Evolutionary conservation across 192 early-diverging fungal species (phyloP), one percentile per base, ranked within the genome.

Genomic region (Coemansia sp.): DNA sequence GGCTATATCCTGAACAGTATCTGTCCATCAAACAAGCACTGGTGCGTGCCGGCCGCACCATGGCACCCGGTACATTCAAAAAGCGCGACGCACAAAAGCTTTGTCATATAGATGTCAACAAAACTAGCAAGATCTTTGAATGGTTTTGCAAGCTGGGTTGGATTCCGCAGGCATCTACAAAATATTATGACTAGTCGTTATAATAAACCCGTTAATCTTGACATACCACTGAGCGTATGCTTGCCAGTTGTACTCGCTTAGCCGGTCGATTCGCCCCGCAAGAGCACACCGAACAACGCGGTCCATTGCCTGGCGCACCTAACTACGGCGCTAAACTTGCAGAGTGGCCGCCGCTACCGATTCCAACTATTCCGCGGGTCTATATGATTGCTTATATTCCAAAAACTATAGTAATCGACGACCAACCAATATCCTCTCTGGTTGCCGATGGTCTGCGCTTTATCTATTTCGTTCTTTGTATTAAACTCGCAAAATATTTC

Each of bases 21-120:
- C 54, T 78, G 24, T 26, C 59, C n/a, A 78, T 78, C 42, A 78
- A 78, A 48, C 75, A 72, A 31, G 59, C 75, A 49, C 66, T 78
- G 11, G 66, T 78, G 2, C 75, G 70, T 26, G 70, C 75, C 9
- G 70, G 75, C 28, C 75, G 75, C 56, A 78, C 69, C 2, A 21
- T 65, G 53, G 53, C 66, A 10, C 46, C 65, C 0, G 70, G 70
- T 18, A 69, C 70, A 1, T 78, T 78, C 46, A 78, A 78, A 66
- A 97, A 97, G 70, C 86, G 89, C 53, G 93, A 94, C 67, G 95
- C 95, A 8, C 92, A 97, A 75, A 90, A 89, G 68, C 82, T 93
- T 60, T 93, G 88, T 58, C 83, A 90, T 26, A 88, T 97, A 12
- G 95, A 97, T 73, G 93, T 97, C 63, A 97, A 97, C 81, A 97